A percentile compares a stretch with the other conserved stretches of the same genome.
phyloP scores from a whole-genome alignment of 495 filamentous ascomycete genomes.

The Penicillium manginii region DNA sequence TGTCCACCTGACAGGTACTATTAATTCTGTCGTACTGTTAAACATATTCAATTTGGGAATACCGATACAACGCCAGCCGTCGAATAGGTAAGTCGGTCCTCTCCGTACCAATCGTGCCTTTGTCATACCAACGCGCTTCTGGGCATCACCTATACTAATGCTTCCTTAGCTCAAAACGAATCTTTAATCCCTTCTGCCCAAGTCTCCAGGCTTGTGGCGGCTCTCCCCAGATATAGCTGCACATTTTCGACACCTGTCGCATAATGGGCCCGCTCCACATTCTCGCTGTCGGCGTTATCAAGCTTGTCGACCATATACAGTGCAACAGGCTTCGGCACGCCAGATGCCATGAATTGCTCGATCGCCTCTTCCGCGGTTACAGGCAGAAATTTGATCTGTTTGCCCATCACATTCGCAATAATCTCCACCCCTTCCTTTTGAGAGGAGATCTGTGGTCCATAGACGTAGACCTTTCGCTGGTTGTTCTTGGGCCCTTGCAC shows the following conservation, averaged over 20 bases:
- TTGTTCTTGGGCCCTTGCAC: conserved; percentile 16
- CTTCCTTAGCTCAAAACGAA: too few relatives aligned
- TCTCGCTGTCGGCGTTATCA: background rate
- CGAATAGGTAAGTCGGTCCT: too few relatives aligned
- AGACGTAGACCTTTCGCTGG: conserved; percentile 22
- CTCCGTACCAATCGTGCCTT: too few relatives aligned
- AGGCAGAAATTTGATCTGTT: conserved; percentile 23
- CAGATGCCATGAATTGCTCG: conserved; percentile 11
- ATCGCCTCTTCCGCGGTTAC: conserved; percentile 22
- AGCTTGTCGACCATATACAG: conserved; percentile 21
- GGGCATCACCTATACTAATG: too few relatives aligned
- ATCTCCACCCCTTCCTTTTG: conserved; percentile 16
- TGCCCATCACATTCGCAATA: conserved; percentile 26
- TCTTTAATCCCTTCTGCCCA: too few relatives aligned
- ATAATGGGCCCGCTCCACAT: conserved; percentile 4
- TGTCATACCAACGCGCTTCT: too few relatives aligned
- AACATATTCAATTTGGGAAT: too few relatives aligned
- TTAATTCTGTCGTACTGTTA: too few relatives aligned
- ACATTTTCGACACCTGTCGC: conserved; percentile 29
- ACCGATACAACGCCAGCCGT: too few relatives aligned
- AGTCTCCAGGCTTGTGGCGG: too few relatives aligned
- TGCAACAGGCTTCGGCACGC: conserved; percentile 22
- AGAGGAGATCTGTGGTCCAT: conserved; percentile 26
- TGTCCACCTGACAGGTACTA: too few relatives aligned
- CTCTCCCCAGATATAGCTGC: conserved; percentile 14